Conservation (phyloP, 805 yeast species). For the Candida broadrunensis region DNA sequence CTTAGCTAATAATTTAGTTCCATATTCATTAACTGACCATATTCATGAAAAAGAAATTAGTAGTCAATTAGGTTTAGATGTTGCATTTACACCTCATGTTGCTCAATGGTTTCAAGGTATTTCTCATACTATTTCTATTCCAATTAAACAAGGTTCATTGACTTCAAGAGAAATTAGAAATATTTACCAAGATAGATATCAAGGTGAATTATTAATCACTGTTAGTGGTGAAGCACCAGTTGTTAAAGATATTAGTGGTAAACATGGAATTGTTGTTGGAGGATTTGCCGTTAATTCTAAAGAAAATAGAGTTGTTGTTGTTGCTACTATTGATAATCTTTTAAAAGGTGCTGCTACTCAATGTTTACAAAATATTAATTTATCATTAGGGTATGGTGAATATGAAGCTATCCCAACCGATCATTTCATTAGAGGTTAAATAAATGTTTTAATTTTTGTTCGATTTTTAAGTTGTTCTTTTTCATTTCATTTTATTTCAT, state of each 20-base stretch:
- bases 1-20: conserved; percentile 80
- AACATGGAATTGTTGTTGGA: conserved; percentile 93
- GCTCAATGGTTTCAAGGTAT: conserved; percentile 99
- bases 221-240: conserved; percentile 91
- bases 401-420: conserved; percentile 91
- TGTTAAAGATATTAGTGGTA: conserved; percentile 87
- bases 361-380: conserved; percentile 92
- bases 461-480: too few relatives aligned
- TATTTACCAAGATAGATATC: conserved; percentile 83
- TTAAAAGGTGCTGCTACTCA: conserved; percentile 99
- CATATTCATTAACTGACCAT: conserved; percentile 94
- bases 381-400: conserved; percentile 87
- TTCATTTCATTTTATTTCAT: too few relatives aligned
- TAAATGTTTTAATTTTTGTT: too few relatives aligned
- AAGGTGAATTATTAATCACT: conserved; percentile 79
- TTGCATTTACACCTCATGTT: conserved; percentile 95
- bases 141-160: conserved; percentile 63
- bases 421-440: conserved; percentile 48
- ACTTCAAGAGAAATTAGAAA: conserved; percentile 81
- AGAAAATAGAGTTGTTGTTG: conserved; percentile 87
- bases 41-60: conserved; percentile 95
- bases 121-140: conserved; percentile 86
- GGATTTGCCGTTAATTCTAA: conserved; percentile 91
- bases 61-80: conserved; percentile 66
- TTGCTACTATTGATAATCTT: conserved; percentile 93